Percentiles rank a stretch among this genome's conserved stretches.
phyloP scores from a whole-genome alignment of 306 rosid genomes.

The Delonix regia region DNA sequence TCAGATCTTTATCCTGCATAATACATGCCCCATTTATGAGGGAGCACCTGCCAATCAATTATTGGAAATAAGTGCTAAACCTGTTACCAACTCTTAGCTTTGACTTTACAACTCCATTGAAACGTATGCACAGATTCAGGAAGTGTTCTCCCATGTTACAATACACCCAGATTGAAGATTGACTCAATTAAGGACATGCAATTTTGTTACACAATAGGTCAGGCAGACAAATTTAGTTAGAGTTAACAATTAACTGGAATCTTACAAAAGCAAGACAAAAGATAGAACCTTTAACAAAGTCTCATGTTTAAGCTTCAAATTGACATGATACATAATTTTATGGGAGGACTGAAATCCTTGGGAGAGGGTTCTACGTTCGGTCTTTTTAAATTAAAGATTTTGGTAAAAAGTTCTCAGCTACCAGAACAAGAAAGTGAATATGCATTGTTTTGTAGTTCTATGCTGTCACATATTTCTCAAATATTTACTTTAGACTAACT shows the following conservation, averaged over 20 bases:
- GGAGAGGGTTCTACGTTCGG: background rate
- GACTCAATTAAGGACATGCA: conserved; percentile 14
- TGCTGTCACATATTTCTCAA: background rate
- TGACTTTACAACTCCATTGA: conserved; percentile 42
- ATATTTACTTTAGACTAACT: background rate
- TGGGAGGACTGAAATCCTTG: background rate
- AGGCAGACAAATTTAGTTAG: background rate
- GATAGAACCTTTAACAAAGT: background rate
- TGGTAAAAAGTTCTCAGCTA: background rate
- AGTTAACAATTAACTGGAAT: background rate
- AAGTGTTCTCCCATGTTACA: background rate
- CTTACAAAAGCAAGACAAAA: background rate
- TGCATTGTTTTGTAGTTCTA: background rate
- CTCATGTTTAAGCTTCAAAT: conserved; percentile 1
- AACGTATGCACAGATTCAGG: conserved; percentile 34
- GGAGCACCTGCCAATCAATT: conserved; percentile 99
- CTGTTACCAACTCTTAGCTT: conserved; percentile 53
- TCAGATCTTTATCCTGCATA: conserved; percentile 98
- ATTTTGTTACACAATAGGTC: background rate
- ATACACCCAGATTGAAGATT: background rate
- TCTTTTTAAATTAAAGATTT: background rate
- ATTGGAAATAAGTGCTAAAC: conserved; percentile 90
- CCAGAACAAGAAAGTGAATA: background rate
- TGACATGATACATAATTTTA: background rate
- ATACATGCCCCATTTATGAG: conserved; percentile 89